Base-by-base conservation (phyloP, 805 yeast species). In the Maudiozyma saulgeensis region DNA sequence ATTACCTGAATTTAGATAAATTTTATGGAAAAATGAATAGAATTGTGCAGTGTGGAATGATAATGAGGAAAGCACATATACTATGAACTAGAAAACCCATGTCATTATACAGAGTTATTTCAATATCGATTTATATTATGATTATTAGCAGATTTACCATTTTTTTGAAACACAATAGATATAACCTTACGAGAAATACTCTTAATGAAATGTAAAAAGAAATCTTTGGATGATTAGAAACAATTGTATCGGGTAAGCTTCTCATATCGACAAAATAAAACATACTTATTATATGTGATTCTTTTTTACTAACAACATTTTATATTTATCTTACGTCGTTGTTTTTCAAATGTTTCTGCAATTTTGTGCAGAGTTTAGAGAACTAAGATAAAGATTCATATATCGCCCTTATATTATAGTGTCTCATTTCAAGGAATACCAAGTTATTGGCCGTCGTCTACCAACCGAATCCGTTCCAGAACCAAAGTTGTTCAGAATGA, bases 401-500 rank as follows among this genome's bases (percentile, higher is more conserved):
- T 28, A 8, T 26, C 21, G 11, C 16, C 15, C 16, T n/a, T 41
- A 41, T 25, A 35, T 47, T 35, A 42, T 31, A 47, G 84, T 89
- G 96, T 86, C 96, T 79, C 89, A 93, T 82, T 85, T 90, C 77
- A 86, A 84, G 82, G 98, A 91, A 84, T 91, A 90, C 82, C 96
- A 93, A 84, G 97, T 93, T 75, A 93, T 93, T 78, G 99, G 99
- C 79, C 96, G 99, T 80, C 95, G 93, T 81, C 87, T 93, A 76
- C 99, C 99, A 68, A 89, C 96, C 71, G 98, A 89, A 78, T 79
- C 89, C 69, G 96, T 87, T 72, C 96, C 98, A 71, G 96, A 90
- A 80, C 99, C 99, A 77, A 93, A 91, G 85, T 87, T 93, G 79
- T 93, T 84, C 96, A 88, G 99, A 77, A 93, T 93, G 98, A 89